Conservation (phyloP, 73 alveolate genomes). For the Uronychia setigera region DNA sequence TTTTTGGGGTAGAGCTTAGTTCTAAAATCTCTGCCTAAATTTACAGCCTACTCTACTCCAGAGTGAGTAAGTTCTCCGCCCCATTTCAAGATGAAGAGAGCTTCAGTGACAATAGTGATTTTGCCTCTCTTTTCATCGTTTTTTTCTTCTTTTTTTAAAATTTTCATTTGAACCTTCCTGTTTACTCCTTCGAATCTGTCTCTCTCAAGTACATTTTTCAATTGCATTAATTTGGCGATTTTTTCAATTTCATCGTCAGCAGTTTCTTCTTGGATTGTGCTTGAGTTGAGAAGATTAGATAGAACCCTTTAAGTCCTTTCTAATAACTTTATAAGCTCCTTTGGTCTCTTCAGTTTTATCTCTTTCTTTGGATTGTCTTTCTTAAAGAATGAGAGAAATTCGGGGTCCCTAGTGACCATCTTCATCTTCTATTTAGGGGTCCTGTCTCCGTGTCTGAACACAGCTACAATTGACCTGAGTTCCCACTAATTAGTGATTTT, state of each 20-base stretch:
- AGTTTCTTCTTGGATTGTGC: slow-evolving; percentile 70
- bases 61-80: slow-evolving; percentile 97
- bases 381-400: slow-evolving; percentile 78
- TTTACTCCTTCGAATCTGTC: slow-evolving; percentile 80
- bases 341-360: slow-evolving; percentile 73
- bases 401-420: slow-evolving; percentile 79
- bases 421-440: slow-evolving; percentile 97
- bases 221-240: slow-evolving; percentile 84
- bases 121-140: slow-evolving; percentile 42
- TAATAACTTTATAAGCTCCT: slow-evolving; percentile 66
- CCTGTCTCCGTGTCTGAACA: slow-evolving; percentile 97
- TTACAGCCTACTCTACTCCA: slow-evolving; percentile 91
- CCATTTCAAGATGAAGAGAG: slow-evolving; percentile 88
- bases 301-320: slow-evolving; percentile 52
- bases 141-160: slow-evolving; percentile 49
- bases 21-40: slow-evolving; percentile 85
- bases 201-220: slow-evolving; percentile 92
- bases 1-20: slow-evolving; percentile 86
- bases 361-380: slow-evolving; percentile 72
- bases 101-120: slow-evolving; percentile 61
- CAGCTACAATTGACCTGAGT: slow-evolving; percentile 95
- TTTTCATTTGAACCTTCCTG: slow-evolving; percentile 72
- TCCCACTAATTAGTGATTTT: slow-evolving; percentile 77
- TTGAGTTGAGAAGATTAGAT: slow-evolving; percentile 23
- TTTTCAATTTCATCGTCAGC: slow-evolving; percentile 77